A percentile compares a stretch with the other conserved stretches of the same genome.
Evolutionary conservation across 176 grass and related monocot genomes (phyloP).

Genomic region (Oryza punctata): DNA sequence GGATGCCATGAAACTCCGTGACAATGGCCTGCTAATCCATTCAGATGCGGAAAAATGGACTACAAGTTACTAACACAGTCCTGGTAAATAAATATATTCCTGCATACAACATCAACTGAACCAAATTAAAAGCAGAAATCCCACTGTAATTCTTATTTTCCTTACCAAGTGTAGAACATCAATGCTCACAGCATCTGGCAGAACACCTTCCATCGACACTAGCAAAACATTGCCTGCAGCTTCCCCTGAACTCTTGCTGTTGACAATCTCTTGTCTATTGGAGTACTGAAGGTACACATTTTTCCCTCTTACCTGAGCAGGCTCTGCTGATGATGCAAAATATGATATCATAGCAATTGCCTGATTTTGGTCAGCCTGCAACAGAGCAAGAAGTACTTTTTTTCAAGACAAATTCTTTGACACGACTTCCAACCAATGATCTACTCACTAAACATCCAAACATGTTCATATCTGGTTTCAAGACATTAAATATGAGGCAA

Average conservation of each 20-base stretch:
- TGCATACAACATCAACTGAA: constrained; percentile 50
- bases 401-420: constrained; percentile 6
- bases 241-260: constrained; percentile 78
- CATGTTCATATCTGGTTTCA: neutral
- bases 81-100: constrained; percentile 51
- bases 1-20: constrained; percentile 84
- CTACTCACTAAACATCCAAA: neutral
- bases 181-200: constrained; percentile 91
- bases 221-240: constrained; percentile 76
- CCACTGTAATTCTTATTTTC: constrained; percentile 24
- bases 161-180: constrained; percentile 96
- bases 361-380: constrained; percentile 83
- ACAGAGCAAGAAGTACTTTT: constrained; percentile 20
- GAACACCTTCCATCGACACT: constrained; percentile 81
- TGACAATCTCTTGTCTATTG: constrained; percentile 89
- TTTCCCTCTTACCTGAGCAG: constrained; percentile 93
- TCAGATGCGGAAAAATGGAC: constrained; percentile 59
- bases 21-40: constrained; percentile 77
- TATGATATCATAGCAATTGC: constrained; percentile 92
- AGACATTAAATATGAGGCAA: neutral
- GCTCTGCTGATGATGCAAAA: constrained; percentile 83
- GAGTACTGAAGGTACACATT: constrained; percentile 98
- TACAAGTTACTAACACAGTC: constrained; percentile 65
- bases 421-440: constrained; percentile 13
- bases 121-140: constrained; percentile 40